Conservation (phyloP, 139 green algal species). For the Chlamydomonas schloesseri region DNA sequence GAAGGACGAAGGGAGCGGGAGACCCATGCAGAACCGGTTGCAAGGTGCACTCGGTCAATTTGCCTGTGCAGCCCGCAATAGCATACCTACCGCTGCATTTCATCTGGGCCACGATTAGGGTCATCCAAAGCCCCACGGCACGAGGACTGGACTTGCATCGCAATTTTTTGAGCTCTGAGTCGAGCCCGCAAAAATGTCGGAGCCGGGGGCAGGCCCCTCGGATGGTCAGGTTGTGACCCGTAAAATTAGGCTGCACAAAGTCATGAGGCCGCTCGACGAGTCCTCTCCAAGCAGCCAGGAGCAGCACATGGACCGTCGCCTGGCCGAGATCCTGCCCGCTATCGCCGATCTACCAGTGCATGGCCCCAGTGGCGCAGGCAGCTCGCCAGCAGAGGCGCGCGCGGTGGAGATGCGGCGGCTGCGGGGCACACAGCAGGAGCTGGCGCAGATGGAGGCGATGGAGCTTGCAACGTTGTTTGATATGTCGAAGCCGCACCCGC, state of each 20-base stretch:
- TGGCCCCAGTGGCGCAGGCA: neutral
- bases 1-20: too few species aligned
- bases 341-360: slow-evolving; percentile 61
- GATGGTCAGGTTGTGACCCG: neutral
- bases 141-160: too few species aligned
- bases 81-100: neutral
- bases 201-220: neutral
- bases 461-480: slow-evolving; percentile 68
- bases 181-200: slow-evolving; percentile 10
- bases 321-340: slow-evolving; percentile 65
- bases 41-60: too few species aligned
- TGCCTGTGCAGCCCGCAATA: neutral
- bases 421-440: slow-evolving; percentile 40
- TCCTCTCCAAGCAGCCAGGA: neutral
- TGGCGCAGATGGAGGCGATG: slow-evolving; percentile 46
- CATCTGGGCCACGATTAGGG: neutral
- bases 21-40: too few species aligned
- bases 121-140: too few species aligned
- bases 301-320: slow-evolving; percentile 46
- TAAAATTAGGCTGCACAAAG: slow-evolving; percentile 58
- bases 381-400: neutral
- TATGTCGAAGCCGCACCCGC: slow-evolving; percentile 55
- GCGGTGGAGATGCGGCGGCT: slow-evolving; percentile 35
- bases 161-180: too few species aligned
- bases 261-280: slow-evolving; percentile 37